phyloP scores from a whole-genome alignment of 805 yeast species.

The Wickerhamomyces bisporus region DNA sequence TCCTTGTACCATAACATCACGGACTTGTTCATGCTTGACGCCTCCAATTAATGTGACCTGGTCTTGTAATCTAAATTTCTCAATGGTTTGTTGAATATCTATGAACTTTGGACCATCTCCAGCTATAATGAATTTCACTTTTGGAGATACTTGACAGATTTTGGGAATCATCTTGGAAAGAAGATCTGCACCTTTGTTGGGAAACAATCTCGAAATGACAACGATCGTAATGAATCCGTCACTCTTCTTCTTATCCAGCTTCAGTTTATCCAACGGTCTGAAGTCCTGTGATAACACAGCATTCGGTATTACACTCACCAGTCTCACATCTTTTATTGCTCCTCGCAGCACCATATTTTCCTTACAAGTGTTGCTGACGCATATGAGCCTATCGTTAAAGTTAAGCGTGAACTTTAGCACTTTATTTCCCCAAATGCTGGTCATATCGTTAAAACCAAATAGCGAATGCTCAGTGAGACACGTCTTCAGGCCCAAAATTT shows the following conservation, averaged over 20 bases:
- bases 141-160: slow-evolving; percentile 57
- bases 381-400: slow-evolving; percentile 89
- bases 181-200: slow-evolving; percentile 95
- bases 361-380: slow-evolving; percentile 94
- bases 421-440: slow-evolving; percentile 82
- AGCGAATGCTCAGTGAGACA: slow-evolving; percentile 95
- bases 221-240: slow-evolving; percentile 66
- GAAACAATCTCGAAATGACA: slow-evolving; percentile 84
- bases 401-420: slow-evolving; percentile 74
- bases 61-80: slow-evolving; percentile 77
- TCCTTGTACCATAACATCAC: slow-evolving; percentile 90
- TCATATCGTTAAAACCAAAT: slow-evolving; percentile 87
- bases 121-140: slow-evolving; percentile 79
- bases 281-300: slow-evolving; percentile 88
- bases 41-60: slow-evolving; percentile 82
- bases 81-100: slow-evolving; percentile 94
- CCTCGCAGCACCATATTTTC: slow-evolving; percentile 93
- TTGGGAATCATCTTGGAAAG: slow-evolving; percentile 80
- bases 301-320: slow-evolving; percentile 89
- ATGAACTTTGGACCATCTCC: slow-evolving; percentile 97
- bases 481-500: slow-evolving; percentile 87
- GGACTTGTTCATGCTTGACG: slow-evolving; percentile 82
- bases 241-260: slow-evolving; percentile 8
- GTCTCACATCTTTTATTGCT: slow-evolving; percentile 59
- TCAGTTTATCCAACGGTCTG: slow-evolving; percentile 37